phyloP scores from a whole-genome alignment of 2,329 filamentous ascomycete genomes.

The Cladosporium velox region DNA sequence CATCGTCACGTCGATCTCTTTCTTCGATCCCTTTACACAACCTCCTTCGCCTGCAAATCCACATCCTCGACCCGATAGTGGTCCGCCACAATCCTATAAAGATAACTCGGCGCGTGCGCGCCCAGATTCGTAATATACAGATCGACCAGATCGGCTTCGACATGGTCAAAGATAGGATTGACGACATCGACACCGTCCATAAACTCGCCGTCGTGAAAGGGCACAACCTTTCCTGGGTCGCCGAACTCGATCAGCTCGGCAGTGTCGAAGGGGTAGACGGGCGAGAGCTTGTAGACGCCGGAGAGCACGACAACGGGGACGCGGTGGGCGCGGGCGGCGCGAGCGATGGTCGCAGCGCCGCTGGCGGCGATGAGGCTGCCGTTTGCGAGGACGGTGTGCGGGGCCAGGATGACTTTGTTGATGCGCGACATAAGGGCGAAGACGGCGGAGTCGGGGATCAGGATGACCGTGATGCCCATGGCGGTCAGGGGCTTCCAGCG shows the following conservation, averaged over 20 bases:
- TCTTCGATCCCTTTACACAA: background rate
- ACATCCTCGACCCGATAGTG: slow-evolving; percentile 76
- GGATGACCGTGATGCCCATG: slow-evolving; percentile 78
- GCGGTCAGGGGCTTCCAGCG: slow-evolving; percentile 77
- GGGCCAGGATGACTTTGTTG: slow-evolving; percentile 91
- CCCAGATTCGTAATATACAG: slow-evolving; percentile 86
- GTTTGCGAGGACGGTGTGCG: slow-evolving; percentile 80
- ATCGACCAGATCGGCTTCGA: slow-evolving; percentile 73
- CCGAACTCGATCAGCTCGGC: slow-evolving; percentile 85
- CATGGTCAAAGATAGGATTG: slow-evolving; percentile 79
- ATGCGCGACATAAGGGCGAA: slow-evolving; percentile 94
- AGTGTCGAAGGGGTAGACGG: slow-evolving; percentile 81
- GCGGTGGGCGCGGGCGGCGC: slow-evolving; percentile 78
- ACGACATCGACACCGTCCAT: slow-evolving; percentile 76
- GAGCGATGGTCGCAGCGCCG: slow-evolving; percentile 80
- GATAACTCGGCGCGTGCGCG: slow-evolving; percentile 68
- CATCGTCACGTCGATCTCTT: no score
- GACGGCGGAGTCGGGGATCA: slow-evolving; percentile 79
- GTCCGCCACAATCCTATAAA: slow-evolving; percentile 73
- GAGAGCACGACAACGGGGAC: slow-evolving; percentile 86
- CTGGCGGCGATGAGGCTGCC: slow-evolving; percentile 82
- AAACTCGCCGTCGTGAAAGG: slow-evolving; percentile 76
- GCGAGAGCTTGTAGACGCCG: slow-evolving; percentile 91
- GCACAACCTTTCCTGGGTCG: slow-evolving; percentile 72
- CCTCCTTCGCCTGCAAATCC: slow-evolving; percentile 42